Evolutionary conservation across 2,329 filamentous ascomycete genomes (phyloP).

Genomic region (Epichloe amarillans): DNA sequence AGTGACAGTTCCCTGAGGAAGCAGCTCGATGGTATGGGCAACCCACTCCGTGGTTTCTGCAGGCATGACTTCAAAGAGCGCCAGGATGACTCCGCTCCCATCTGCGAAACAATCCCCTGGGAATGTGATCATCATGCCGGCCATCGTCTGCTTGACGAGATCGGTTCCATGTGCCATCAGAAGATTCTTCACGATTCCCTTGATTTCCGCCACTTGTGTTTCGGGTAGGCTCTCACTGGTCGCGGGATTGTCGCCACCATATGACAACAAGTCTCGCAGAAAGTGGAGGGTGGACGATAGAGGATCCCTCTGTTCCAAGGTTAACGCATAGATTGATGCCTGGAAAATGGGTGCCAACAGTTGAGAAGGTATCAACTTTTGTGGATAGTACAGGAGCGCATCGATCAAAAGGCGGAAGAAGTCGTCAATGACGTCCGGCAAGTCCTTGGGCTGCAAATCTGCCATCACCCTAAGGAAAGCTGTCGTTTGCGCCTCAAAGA

Average conservation of each 20-base stretch:
- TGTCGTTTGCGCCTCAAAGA: conserved; percentile 87
- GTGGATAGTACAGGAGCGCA: conserved; percentile 83
- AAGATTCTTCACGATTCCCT: conserved; percentile 58
- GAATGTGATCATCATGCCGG: conserved; percentile 99
- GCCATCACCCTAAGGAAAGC: conserved; percentile 83
- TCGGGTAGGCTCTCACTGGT: conserved; percentile 44
- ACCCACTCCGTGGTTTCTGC: conserved; percentile 71
- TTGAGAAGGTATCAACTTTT: conserved; percentile 65
- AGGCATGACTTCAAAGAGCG: conserved; percentile 77
- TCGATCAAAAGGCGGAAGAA: conserved; percentile 92
- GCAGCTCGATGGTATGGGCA: conserved; percentile 65
- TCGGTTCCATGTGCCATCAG: conserved; percentile 57
- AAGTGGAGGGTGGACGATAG: conserved; percentile 88
- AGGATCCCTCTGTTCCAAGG: conserved; percentile 82
- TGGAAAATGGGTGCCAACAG: conserved; percentile 75
- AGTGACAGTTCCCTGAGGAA: conserved; percentile 72
- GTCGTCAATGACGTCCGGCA: conserved; percentile 81
- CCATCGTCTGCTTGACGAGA: conserved; percentile 78
- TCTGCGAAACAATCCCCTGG: conserved; percentile 92
- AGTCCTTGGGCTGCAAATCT: conserved; percentile 59
- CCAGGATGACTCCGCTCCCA: conserved; percentile 81
- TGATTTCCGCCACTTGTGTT: conserved; percentile 54
- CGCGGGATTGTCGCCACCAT: conserved; percentile 64
- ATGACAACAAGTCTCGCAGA: conserved; percentile 78
- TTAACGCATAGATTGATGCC: conserved; percentile 74